Evolutionary conservation across 768 basidiomycete genomes (phyloP), one percentile per base, ranked within the genome.

Genomic region (Boletus tomentosulus): DNA sequence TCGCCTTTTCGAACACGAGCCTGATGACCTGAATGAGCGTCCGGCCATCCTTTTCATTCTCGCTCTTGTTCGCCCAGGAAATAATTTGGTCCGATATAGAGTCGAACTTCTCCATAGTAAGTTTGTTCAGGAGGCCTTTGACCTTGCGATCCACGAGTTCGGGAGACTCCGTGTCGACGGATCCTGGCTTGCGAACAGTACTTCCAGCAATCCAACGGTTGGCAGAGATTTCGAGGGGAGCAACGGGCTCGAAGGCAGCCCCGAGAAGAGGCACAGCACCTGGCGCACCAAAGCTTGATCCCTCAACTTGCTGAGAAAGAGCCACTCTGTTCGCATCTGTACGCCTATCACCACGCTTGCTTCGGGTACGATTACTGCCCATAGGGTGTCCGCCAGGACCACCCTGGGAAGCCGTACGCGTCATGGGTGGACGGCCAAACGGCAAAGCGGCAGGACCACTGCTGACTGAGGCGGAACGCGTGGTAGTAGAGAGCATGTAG

Each of bases 1-100:
- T 97, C 10, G 94, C 95, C 78, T 95, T 97, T 72, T 97, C 96
- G 70, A 97, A 98, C 31, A 98, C 90, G 49, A 97, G 86, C 54
- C 87, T 84, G 71, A 97, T 98, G 68, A 98, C 96, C 63, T 94
- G 91, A 62, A 96, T 96, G 56, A 98, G 83, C 4, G 94, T 96
- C 59, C 88, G 84, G 3, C 94, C 93, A 65, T 98, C 92, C 67
- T 84, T 89, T 79, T 98, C 93, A 64, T 87, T 82, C 76, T 87
- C 86, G 4, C 88, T 91, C 74, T 83, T 91, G 80, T 98, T 96
- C 30, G 94, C 95, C 92, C 93, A 98, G 9, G 80, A 71, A 58
- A 98, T 88, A 68, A 98, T 96, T 71, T 98, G 93, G 66, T 90
- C 85, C 3, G 94, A 95, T 66, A 98, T 97, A 8, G 90, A 86